These are phyloP conservation scores for Eremochloa ophiuroides DNA, from an alignment of 176 grass and related monocot species.

Conservation along the genomic window DNA sequence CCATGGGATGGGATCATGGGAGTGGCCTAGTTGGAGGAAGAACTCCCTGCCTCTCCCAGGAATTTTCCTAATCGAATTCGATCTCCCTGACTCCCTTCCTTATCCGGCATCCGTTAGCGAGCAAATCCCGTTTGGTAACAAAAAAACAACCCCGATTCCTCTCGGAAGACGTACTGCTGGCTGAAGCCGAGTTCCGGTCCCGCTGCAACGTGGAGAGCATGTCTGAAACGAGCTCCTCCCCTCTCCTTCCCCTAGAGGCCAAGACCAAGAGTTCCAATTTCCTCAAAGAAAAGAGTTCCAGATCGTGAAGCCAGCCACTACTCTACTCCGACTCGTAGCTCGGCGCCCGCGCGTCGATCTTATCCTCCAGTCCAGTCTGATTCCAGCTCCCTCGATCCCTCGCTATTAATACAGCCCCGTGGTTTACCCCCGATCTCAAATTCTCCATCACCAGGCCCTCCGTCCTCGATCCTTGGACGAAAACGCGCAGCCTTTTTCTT, in stretches of 20 bases:
- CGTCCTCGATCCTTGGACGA: conserved; percentile 16
- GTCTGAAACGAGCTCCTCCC: neutral
- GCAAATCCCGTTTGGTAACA: neutral
- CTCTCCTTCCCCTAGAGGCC: neutral
- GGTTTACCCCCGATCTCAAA: neutral
- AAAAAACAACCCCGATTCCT: neutral
- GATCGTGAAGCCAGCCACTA: neutral
- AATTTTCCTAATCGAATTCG: neutral
- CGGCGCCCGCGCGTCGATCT: conserved; percentile 8
- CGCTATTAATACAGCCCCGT: conserved; percentile 39
- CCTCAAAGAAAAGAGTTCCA: neutral
- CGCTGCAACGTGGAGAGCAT: neutral
- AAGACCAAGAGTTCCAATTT: too few species aligned
- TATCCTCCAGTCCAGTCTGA: conserved; percentile 9
- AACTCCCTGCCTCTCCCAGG: neutral
- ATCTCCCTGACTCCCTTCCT: neutral
- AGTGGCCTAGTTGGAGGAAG: too few species aligned
- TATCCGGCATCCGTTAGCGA: neutral
- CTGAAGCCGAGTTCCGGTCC: neutral
- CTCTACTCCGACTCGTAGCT: neutral
- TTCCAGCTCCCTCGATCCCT: conserved; percentile 6
- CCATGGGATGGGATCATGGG: neutral
- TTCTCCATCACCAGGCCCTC: neutral
- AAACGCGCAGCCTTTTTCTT: conserved; percentile 7
- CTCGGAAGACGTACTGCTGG: neutral